phyloP scores from a whole-genome alignment of 2,329 filamentous ascomycete genomes.

The Dendrostoma leiphaemia region DNA sequence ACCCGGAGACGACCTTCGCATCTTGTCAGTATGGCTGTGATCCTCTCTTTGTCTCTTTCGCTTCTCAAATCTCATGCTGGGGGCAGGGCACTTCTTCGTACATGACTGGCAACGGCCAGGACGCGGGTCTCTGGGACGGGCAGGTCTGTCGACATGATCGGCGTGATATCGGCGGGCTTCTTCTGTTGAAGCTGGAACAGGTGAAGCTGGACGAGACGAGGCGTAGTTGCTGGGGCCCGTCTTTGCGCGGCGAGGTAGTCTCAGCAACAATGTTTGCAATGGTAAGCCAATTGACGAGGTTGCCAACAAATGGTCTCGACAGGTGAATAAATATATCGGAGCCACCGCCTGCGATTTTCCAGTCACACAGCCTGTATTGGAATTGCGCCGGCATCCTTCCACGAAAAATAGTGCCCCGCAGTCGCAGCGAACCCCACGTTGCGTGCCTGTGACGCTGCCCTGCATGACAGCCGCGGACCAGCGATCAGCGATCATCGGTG shows the following conservation, averaged over 20 bases:
- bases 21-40: slow-evolving; percentile 17
- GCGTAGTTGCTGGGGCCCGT: no score
- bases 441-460: slow-evolving; percentile 1
- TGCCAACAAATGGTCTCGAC: no score
- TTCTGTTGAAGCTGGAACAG: background rate
- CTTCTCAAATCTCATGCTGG: slow-evolving; percentile 26
- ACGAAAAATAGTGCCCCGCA: slow-evolving; percentile 14
- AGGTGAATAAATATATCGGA: no score
- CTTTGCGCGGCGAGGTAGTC: no score
- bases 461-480: background rate
- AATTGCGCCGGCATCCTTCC: background rate
- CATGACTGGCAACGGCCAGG: slow-evolving; percentile 91
- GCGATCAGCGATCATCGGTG: slow-evolving; percentile 9
- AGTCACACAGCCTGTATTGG: slow-evolving; percentile 10
- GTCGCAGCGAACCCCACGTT: slow-evolving; percentile 12
- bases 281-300: no score
- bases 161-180: background rate
- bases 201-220: no score
- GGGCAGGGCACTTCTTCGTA: slow-evolving; percentile 47
- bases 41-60: slow-evolving; percentile 44
- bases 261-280: no score
- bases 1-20: slow-evolving; percentile 44
- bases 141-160: slow-evolving; percentile 36
- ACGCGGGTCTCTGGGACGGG: slow-evolving; percentile 63
- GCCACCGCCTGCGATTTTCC: slow-evolving; percentile 11